Conservation (phyloP, 148 eudicot species). For the Heliosperma pusillum region DNA sequence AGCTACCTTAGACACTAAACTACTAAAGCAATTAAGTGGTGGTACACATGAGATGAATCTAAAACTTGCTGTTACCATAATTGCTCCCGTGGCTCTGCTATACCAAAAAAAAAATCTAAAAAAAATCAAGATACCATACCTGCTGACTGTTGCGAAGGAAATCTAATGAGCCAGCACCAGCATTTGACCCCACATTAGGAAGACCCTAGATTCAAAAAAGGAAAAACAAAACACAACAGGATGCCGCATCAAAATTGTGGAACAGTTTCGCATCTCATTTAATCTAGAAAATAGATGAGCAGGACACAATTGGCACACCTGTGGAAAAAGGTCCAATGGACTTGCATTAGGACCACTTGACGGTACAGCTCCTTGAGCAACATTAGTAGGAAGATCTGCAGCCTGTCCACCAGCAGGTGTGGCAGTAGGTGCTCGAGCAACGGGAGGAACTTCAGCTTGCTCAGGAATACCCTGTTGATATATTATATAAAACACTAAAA, state of each 20-base stretch:
- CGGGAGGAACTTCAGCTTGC: constrained; percentile 67
- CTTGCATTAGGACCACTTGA: constrained; percentile 75
- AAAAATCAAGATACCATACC: constrained; percentile 31
- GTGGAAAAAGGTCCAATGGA: constrained; percentile 86
- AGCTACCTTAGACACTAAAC: not conserved
- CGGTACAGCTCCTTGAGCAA: constrained; percentile 56
- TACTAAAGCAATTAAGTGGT: too few relatives aligned
- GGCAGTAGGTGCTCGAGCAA: constrained; percentile 38
- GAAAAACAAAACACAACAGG: not conserved
- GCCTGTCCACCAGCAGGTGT: constrained; percentile 42
- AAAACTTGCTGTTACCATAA: too few relatives aligned
- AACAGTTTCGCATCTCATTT: not conserved
- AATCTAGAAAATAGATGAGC: not conserved
- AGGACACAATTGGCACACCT: constrained; percentile 37
- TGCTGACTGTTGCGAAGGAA: constrained; percentile 84
- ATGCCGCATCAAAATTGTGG: not conserved
- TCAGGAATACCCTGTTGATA: constrained; percentile 75
- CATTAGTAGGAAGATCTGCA: constrained; percentile 44
- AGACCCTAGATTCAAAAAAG: constrained; percentile 49
- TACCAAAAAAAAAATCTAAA: too few relatives aligned
- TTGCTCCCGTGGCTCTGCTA: too few relatives aligned
- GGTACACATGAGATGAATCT: too few relatives aligned
- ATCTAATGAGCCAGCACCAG: constrained; percentile 67
- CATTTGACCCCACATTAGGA: constrained; percentile 75
- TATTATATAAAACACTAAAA: constrained; percentile 5